Conservation (phyloP, 768 basidiomycete genomes). For the Trametes elegans region DNA sequence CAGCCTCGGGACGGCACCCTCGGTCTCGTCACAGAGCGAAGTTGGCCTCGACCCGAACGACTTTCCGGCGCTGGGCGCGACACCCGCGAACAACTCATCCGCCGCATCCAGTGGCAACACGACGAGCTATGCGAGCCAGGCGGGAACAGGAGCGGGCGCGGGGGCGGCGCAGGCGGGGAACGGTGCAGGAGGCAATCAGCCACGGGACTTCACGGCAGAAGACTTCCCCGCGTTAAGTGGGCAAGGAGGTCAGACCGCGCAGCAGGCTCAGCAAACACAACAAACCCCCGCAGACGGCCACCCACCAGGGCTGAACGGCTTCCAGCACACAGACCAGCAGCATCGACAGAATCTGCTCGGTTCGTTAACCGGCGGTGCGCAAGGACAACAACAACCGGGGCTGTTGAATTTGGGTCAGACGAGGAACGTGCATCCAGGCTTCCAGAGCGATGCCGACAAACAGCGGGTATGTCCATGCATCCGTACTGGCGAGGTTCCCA, state of each 20-base stretch:
- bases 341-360: slow-evolving; percentile 61
- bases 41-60: slow-evolving; percentile 83
- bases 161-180: slow-evolving; percentile 33
- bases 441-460: slow-evolving; percentile 68
- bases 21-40: slow-evolving; percentile 66
- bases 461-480: slow-evolving; percentile 51
- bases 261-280: slow-evolving; percentile 34
- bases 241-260: slow-evolving; percentile 45
- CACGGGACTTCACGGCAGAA: slow-evolving; percentile 78
- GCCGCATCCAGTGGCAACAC: slow-evolving; percentile 37
- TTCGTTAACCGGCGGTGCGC: slow-evolving; percentile 38
- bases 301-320: slow-evolving; percentile 80
- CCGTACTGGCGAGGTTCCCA: not conserved
- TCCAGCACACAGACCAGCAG: slow-evolving; percentile 43
- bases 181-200: slow-evolving; percentile 39
- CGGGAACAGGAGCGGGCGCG: slow-evolving; percentile 54
- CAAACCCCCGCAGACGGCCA: slow-evolving; percentile 41
- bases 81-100: slow-evolving; percentile 45
- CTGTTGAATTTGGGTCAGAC: slow-evolving; percentile 55
- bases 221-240: slow-evolving; percentile 88
- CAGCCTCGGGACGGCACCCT: slow-evolving; percentile 48
- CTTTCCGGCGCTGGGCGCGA: slow-evolving; percentile 80
- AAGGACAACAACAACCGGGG: slow-evolving; percentile 55
- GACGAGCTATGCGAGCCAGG: slow-evolving; percentile 83
- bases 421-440: slow-evolving; percentile 34